Evolutionary conservation across 495 filamentous ascomycete species (phyloP), one percentile per base, ranked within the genome.

Genomic region (Penicillium goetzii): DNA sequence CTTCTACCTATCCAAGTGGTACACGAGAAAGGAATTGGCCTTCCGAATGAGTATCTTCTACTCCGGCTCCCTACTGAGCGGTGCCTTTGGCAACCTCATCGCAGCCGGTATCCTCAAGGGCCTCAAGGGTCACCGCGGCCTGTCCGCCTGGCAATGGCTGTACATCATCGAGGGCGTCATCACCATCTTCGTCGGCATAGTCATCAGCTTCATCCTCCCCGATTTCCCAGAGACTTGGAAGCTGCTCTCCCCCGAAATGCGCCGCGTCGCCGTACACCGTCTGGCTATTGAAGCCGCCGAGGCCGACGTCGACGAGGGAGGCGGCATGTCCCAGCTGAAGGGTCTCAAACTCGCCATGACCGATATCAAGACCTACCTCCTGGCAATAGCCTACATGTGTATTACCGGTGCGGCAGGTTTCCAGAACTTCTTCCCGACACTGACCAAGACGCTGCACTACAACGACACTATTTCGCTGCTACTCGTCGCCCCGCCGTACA

Each of bases 31-130:
- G 56, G 85, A 88, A 69, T 65, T 88, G 38, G 81, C 79, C 14
- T 73, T 86, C 32, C 81, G 86, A 28, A 88, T 84, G 72, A 83
- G 82, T 63, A 81, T 88, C 53, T 90, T 90, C 73, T 89, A 89
- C 74, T 88, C 85, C 53, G 86, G 85, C 19, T 87, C 88, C 6
- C 78, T 88, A 17, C 71, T 89, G 12, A 81, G 77, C 63, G 87
- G 87, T 17, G 88, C 87, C 3, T 90, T 90, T 71, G 86, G 86
- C 10, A 86, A 86, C 12, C 73, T 90, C 23, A 80, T 91, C 23
- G 84, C 86, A 4, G 78, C 82, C n/a, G 81, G 85, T 30, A 81
- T 85, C 33, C 65, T 83, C 21, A 61, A 68, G 10, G 80, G 79
- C 1, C 61, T 86, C 17, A 72, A 69, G 19, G 78, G 78, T 32